Base-by-base conservation (phyloP, 2,329 filamentous ascomycete genomes). In the Metarhizium guizhouense region DNA sequence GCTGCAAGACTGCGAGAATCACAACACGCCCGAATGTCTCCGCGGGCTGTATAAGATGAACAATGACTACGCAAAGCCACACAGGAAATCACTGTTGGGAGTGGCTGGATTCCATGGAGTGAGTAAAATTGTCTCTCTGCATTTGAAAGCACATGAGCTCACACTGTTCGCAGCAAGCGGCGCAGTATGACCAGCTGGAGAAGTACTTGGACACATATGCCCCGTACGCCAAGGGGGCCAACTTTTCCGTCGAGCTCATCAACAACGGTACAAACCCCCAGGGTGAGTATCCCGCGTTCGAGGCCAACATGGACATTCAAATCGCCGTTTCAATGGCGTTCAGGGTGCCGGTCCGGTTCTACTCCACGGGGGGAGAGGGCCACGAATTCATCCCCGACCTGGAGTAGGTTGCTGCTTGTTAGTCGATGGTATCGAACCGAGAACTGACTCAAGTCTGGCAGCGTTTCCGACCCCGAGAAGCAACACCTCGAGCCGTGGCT, bases 401-500 rank as follows among this genome's bases (percentile, higher is more conserved):
- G 10, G 69, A 72, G 67, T 72, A 58, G 61, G 69, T 65, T 43
- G 20, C 7, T 48, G 42, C 16, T 18, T 25, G 6, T 45, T 45
- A 16, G 16, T 54, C 58, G 32, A 34, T 11, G 10, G 6, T 3
- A 34, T 34, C 32, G 14, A 25, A 25, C 3, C 25, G 25, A 25
- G 25, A 25, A 60, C n/a, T 43, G 5, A 20, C 42, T 45, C 11
- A 2, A 8, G 3, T 14, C 5, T 52, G 10, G 36, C 11, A 67
- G 62, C 47, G 58, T 66, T 48, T 58, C 57, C 16, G 60, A 61
- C 53, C 56, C 70, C 65, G 42, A 72, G 65, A 40, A 71, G 50
- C 42, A 63, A 58, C 71, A 71, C 10, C 85, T 87, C 61, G 86
- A 89, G 70, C 84, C 85, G 0, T 90, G 84, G 65, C 73, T 89